A percentile compares a stretch with the other conserved stretches of the same genome.
These are phyloP conservation scores for Coniosporium apollinis DNA, from an alignment of 495 filamentous ascomycete species.

Conservation along the genomic window DNA sequence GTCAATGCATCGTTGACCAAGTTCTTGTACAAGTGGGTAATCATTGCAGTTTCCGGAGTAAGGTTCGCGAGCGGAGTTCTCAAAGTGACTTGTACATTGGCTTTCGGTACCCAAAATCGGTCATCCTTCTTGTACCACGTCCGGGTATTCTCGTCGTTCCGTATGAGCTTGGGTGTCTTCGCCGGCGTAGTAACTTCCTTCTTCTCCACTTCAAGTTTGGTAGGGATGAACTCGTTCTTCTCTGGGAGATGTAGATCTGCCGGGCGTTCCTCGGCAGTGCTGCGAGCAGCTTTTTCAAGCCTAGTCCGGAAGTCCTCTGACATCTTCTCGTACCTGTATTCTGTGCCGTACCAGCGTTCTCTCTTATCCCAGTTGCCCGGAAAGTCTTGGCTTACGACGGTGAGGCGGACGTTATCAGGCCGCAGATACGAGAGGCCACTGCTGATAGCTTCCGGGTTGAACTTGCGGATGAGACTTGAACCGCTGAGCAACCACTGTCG, in stretches of 20 bases:
- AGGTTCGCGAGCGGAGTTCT: constrained; percentile 62
- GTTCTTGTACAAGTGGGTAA: constrained; percentile 67
- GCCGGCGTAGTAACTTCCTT: constrained; percentile 63
- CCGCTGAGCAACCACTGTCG: constrained; percentile 76
- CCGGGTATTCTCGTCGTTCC: constrained; percentile 65
- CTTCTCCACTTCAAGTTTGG: constrained; percentile 84
- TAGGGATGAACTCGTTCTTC: constrained; percentile 92
- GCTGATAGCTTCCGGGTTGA: constrained; percentile 58
- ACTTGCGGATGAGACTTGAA: constrained; percentile 52
- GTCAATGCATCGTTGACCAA: constrained; percentile 76
- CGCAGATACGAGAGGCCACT: constrained; percentile 58
- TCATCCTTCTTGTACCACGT: constrained; percentile 99
- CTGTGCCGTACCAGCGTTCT: constrained; percentile 97
- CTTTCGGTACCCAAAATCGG: constrained; percentile 96
- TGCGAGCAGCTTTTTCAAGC: constrained; percentile 44
- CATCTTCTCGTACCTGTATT: constrained; percentile 75
- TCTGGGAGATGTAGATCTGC: constrained; percentile 72
- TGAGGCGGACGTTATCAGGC: constrained; percentile 78
- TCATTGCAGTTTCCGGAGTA: constrained; percentile 61
- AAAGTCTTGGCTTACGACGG: constrained; percentile 63
- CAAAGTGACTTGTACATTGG: constrained; percentile 62
- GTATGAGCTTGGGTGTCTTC: constrained; percentile 65
- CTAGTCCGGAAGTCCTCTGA: constrained; percentile 54
- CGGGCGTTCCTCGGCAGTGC: constrained; percentile 39
- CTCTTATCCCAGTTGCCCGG: constrained; percentile 74